A percentile compares a stretch with the other conserved stretches of the same genome.
phyloP scores from a whole-genome alignment of 2,329 filamentous ascomycete species.

The Exophiala sideris region DNA sequence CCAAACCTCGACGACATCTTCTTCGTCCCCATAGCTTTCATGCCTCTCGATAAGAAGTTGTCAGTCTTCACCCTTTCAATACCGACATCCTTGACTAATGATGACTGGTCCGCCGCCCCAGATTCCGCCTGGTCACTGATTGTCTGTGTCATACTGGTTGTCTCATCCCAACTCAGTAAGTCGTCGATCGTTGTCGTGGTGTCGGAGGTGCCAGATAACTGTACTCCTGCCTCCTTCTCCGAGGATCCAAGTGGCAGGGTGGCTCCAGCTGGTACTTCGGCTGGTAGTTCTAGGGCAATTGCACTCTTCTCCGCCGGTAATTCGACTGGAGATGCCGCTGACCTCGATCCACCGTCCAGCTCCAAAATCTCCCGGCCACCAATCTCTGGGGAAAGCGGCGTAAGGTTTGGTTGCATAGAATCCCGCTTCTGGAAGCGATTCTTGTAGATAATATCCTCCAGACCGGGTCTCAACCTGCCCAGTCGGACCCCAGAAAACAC shows the following conservation, averaged over 20 bases:
- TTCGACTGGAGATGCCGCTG: conserved; percentile 2
- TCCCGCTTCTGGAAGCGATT: conserved; percentile 25
- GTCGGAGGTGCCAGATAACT: conserved; percentile 1
- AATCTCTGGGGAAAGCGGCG: conserved; percentile 6
- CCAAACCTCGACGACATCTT: conserved; percentile 17
- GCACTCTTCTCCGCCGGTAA: conserved; percentile 2
- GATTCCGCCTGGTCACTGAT: not conserved
- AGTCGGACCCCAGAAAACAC: conserved; percentile 18
- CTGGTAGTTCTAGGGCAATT: conserved; percentile 17
- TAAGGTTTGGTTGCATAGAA: conserved; percentile 3
- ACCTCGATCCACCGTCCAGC: conserved; percentile 10
- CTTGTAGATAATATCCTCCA: conserved; percentile 27
- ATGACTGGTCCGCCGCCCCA: not conserved
- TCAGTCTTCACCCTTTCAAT: conserved; percentile 17
- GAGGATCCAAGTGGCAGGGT: not conserved
- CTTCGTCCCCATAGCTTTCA: not conserved
- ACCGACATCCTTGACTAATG: not conserved
- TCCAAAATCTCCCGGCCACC: conserved; percentile 12
- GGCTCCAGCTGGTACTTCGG: conserved; percentile 3
- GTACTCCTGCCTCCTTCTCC: not conserved
- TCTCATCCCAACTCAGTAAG: conserved; percentile 8
- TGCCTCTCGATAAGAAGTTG: conserved; percentile 17
- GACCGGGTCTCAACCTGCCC: conserved; percentile 18
- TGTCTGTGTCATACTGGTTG: conserved; percentile 7
- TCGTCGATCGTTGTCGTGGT: conserved; percentile 7